Conservation (phyloP, 2,329 filamentous ascomycete genomes). For the Botrytis deweyae region DNA sequence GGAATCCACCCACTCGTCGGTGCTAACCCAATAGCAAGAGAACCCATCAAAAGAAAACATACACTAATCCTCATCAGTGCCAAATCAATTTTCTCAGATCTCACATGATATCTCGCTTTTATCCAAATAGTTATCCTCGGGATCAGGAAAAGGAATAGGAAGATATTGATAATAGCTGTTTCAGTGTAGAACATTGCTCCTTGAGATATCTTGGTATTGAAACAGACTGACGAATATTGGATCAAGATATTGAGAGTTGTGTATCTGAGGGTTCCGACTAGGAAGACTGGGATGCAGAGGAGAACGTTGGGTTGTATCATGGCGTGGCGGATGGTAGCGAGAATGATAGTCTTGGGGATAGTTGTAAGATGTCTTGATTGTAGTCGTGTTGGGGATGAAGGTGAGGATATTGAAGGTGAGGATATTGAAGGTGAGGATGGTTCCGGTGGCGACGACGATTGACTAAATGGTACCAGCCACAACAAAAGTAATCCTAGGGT, state of each 20-base stretch:
- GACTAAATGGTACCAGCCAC: constrained; percentile 29
- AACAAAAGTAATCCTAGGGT: constrained; percentile 31
- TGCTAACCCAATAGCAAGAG: constrained; percentile 32
- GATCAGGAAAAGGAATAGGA: constrained; percentile 36
- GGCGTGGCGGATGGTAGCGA: constrained; percentile 22
- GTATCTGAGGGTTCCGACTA: constrained; percentile 37
- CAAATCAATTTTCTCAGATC: constrained; percentile 32
- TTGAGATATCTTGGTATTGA: constrained; percentile 33
- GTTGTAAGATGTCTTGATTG: neutral
- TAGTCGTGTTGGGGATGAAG: neutral
- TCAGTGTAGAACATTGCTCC: constrained; percentile 38
- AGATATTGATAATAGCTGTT: constrained; percentile 36
- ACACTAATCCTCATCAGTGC: constrained; percentile 34
- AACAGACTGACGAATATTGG: constrained; percentile 38
- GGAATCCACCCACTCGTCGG: constrained; percentile 28
- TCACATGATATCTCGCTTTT: constrained; percentile 26
- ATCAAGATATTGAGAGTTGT: constrained; percentile 37
- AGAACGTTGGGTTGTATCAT: constrained; percentile 29
- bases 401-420: neutral
- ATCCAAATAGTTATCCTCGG: constrained; percentile 30
- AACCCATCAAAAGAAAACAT: constrained; percentile 31
- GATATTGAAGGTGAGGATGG: neutral
- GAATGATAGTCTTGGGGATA: constrained; percentile 8
- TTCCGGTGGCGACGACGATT: neutral
- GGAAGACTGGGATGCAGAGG: constrained; percentile 35